Evolutionary conservation across 176 grass and related monocot species (phyloP).

Genomic region (Eragrostis nindensis): DNA sequence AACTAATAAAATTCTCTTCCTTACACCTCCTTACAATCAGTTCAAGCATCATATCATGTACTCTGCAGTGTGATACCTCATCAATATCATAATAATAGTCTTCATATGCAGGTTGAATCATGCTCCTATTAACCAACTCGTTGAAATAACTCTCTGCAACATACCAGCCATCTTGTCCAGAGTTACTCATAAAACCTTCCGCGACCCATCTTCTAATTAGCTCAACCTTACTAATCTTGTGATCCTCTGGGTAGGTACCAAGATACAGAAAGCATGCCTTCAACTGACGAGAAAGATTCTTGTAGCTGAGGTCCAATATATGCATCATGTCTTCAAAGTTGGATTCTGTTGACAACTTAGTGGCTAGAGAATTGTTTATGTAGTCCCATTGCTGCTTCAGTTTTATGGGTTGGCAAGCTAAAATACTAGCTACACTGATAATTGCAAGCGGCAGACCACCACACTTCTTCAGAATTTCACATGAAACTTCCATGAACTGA

Average conservation of each 20-base stretch:
- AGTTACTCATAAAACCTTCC: constrained; percentile 40
- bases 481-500: not conserved
- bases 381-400: not conserved
- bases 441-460: not conserved
- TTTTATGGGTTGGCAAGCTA: constrained; percentile 1
- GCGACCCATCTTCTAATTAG: constrained; percentile 46
- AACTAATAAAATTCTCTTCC: constrained; percentile 46
- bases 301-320: constrained; percentile 39
- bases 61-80: not conserved
- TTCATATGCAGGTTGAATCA: constrained; percentile 34
- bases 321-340: constrained; percentile 26
- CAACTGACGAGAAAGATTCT: constrained; percentile 29
- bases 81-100: not conserved
- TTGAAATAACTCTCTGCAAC: constrained; percentile 33
- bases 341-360: not conserved
- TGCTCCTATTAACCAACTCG: constrained; percentile 36
- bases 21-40: constrained; percentile 20
- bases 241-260: constrained; percentile 36
- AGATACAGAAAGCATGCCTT: constrained; percentile 49
- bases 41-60: constrained; percentile 51
- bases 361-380: too few species aligned
- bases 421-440: not conserved
- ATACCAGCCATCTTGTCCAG: not conserved
- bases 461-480: not conserved
- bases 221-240: constrained; percentile 7